phyloP scores from a whole-genome alignment of 129 eudicot genomes.

The Calendula officinalis region DNA sequence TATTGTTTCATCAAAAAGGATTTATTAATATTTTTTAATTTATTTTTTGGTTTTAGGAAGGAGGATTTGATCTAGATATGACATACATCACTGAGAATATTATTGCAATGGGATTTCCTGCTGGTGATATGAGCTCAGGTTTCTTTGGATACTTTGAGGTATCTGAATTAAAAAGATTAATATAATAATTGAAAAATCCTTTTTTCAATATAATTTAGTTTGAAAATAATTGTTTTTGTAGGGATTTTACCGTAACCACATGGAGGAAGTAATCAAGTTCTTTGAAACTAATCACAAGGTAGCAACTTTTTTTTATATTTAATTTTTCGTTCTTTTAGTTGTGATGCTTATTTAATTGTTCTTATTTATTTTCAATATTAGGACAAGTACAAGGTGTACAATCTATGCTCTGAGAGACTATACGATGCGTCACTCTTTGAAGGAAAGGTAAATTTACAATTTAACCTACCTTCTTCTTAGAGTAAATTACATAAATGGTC shows the following conservation, averaged over 20 bases:
- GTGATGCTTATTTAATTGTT: neutral
- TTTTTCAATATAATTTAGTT: neutral
- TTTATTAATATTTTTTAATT: neutral
- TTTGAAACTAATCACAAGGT: slow-evolving; percentile 98
- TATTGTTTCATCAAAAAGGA: neutral
- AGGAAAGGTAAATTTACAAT: slow-evolving; percentile 72
- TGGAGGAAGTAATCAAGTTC: slow-evolving; percentile 97
- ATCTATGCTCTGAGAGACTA: slow-evolving; percentile 94
- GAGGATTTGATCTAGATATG: slow-evolving; percentile 96
- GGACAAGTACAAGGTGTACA: slow-evolving; percentile 96
- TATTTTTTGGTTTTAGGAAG: slow-evolving; percentile 53
- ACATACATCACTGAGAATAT: slow-evolving; percentile 96
- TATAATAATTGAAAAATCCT: neutral
- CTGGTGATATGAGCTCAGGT: slow-evolving; percentile 99
- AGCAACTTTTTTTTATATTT: neutral
- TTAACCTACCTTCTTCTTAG: neutral
- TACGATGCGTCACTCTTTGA: slow-evolving; percentile 96
- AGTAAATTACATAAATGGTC: too few species aligned
- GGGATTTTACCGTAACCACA: slow-evolving; percentile 97
- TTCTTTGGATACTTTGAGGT: slow-evolving; percentile 90
- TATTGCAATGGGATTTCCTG: slow-evolving; percentile 99
- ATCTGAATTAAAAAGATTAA: neutral
- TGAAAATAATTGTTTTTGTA: slow-evolving; percentile 23
- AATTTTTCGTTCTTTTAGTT: neutral
- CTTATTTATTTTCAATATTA: slow-evolving; percentile 26